Base-by-base conservation (phyloP, 1,139 yeast species). In the Suhomyces choctaworum region DNA sequence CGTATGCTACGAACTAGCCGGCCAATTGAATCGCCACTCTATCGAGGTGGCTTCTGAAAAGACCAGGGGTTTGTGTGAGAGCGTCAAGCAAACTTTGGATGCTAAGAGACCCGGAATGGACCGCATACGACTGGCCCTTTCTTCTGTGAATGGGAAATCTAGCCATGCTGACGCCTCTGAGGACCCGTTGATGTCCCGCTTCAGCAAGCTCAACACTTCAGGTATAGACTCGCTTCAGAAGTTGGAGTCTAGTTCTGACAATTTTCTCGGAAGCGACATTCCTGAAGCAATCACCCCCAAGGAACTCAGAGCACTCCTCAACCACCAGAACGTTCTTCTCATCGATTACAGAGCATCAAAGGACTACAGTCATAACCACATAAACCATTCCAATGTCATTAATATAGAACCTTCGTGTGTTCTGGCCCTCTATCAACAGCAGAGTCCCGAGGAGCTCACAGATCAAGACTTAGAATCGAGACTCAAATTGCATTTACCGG, bases 381-480 rank as follows among this genome's bases (percentile, higher is more conserved):
- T 89, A 21, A 68, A 71, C 14, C 62, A 71, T 22, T 56, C 63
- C 1, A 73, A 81, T 31, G 58, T 82, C 7, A 72, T 85, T 12
- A 83, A 89, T 52, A 73, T 88, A 10, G 95, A 85, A 38, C 96
- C 96, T 0, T 62, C 76, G 4, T 66, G 78, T 5, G 49, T 65
- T 3, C 41, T 39, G 4, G 44, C 49, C 22, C 32, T 66, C 9
- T 29, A 46, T 4, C n/a, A n/a, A n/a, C 50, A 47, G 3, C 31
- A 40, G 9, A 58, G 70, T 17, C 56, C 63, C 3, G 60, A 62
- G 7, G 65, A 46, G 5, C 52, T 73, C 43, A 68, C 73, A 2
- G 90, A 82, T 48, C 64, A 60, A 33, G 87, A 81, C 36, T 56
- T 88, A 19, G 85, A 82, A 47, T 74, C 70, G 23, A 61, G 76